Evolutionary conservation across 805 yeast genomes (phyloP).

Genomic region (Ogataea zsoltii): DNA sequence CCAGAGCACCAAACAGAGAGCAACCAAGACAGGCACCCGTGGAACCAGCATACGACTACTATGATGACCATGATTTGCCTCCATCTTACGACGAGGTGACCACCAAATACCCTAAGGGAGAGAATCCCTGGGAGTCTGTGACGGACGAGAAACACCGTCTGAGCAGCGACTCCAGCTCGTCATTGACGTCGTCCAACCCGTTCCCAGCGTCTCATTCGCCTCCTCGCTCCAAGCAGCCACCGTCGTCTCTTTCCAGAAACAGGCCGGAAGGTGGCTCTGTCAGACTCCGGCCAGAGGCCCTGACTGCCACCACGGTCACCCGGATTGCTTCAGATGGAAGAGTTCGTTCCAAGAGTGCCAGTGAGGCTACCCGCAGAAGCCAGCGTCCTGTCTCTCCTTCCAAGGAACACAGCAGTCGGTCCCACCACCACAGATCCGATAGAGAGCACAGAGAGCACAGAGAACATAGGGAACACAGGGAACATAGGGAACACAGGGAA

Average conservation of each 20-base stretch:
- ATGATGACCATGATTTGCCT: slow-evolving; percentile 40
- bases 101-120: slow-evolving; percentile 38
- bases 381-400: slow-evolving; percentile 16
- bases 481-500: slow-evolving; percentile 24
- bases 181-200: slow-evolving; percentile 26
- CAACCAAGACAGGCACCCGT: slow-evolving; percentile 1
- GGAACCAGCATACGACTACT: slow-evolving; percentile 20
- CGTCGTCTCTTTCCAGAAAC: slow-evolving; percentile 1
- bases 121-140: no score
- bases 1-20: not conserved
- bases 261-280: slow-evolving; percentile 27
- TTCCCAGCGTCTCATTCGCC: slow-evolving; percentile 23
- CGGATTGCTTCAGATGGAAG: slow-evolving; percentile 32
- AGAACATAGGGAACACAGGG: slow-evolving; percentile 24
- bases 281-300: slow-evolving; percentile 18
- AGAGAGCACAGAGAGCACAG: slow-evolving; percentile 24
- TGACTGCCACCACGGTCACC: slow-evolving; percentile 28
- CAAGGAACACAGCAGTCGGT: slow-evolving; percentile 14
- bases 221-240: slow-evolving; percentile 3
- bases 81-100: slow-evolving; percentile 75
- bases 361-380: slow-evolving; percentile 22
- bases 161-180: slow-evolving; percentile 15
- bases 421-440: slow-evolving; percentile 16
- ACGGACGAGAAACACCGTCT: slow-evolving; percentile 46
- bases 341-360: slow-evolving; percentile 33